A percentile compares a stretch with the other conserved stretches of the same genome.
Evolutionary conservation across 2,329 filamentous ascomycete species (phyloP).

Genomic region (Colletotrichum paranaense): DNA sequence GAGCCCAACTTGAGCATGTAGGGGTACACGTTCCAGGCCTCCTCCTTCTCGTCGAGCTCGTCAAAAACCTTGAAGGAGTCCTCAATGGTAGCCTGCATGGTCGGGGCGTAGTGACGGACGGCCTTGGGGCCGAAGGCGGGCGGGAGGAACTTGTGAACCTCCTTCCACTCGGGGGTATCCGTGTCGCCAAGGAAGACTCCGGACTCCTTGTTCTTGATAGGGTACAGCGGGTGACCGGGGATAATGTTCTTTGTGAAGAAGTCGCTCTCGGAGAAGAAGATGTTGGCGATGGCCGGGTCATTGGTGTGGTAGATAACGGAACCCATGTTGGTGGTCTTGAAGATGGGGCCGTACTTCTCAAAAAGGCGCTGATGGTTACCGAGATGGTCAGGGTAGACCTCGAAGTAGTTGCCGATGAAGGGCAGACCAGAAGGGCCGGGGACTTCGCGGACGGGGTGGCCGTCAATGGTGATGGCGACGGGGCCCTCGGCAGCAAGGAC

Average conservation of each 20-base stretch:
- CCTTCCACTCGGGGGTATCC: conserved; percentile 59
- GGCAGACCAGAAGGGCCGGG: conserved; percentile 61
- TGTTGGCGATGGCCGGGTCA: conserved; percentile 56
- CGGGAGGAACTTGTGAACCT: conserved; percentile 71
- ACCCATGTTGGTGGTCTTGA: conserved; percentile 65
- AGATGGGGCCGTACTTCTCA: conserved; percentile 61
- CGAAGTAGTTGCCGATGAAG: conserved; percentile 64
- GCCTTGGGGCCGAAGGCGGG: conserved; percentile 69
- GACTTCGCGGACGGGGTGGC: conserved; percentile 58
- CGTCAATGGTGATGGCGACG: conserved; percentile 60
- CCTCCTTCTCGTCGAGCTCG: conserved; percentile 59
- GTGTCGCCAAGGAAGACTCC: conserved; percentile 63
- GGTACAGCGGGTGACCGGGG: conserved; percentile 59
- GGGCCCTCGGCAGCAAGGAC: conserved; percentile 46
- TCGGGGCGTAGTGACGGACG: conserved; percentile 69
- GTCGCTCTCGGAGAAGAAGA: conserved; percentile 60
- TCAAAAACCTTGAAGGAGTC: conserved; percentile 62
- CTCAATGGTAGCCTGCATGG: conserved; percentile 67
- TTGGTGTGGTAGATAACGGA: conserved; percentile 62
- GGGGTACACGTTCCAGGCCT: conserved; percentile 61
- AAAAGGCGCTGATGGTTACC: conserved; percentile 68
- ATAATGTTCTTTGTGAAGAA: conserved; percentile 66
- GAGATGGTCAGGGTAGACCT: conserved; percentile 67
- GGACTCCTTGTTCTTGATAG: conserved; percentile 54
- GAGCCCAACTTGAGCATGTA: conserved; percentile 62